Base-by-base conservation (phyloP, 305 asterid genomes). In the Fraxinus greggii region DNA sequence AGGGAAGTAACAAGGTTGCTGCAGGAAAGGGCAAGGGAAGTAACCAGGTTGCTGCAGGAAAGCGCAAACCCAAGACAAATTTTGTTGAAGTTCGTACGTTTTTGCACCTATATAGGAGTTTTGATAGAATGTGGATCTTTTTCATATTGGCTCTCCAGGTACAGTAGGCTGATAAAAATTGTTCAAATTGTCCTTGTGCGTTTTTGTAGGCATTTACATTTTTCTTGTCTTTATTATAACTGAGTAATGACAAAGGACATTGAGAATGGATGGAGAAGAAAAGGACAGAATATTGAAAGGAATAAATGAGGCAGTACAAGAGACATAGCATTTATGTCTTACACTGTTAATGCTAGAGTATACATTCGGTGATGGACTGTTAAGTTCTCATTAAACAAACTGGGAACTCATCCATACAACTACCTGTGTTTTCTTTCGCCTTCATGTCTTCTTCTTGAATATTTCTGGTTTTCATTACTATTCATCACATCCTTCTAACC, bases 51-150 rank as follows among this genome's bases (percentile, higher is more conserved):
- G 78, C 88, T 70, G 72, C 90, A 63, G 97, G 99, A 84, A 87
- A 89, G 77, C 89, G 93, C 79, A 97, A 97, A 87, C 97, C 99
- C 21, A 97, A 97, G 92, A 88, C 97, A 79, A 97, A 97, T 87
- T 97, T 95, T 91, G 99, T 92, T 69, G 99, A 97, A 89, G 87
- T 94, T 76, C 98, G 99, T 36, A 97, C 98, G 36, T 97, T 94
- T 92, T 97, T 90, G 98, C 99, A 97, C 84, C 93, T 97, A 78
- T 97, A 90, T 83, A 90, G 98, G 84, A 93, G 97, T 87, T 97
- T 97, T 72, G 99, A 97, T 86, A 90, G 98, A 85, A 84, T 97
- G 94, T 97, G 99, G 98, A 93, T 92, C 78, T 95, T 97, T 85
- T 95, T 92, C 74, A 91, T 90, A 86, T 86, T 97, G 92, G 94